Evolutionary conservation across 1,139 yeast genomes (phyloP), one percentile per base, ranked within the genome.

Genomic region (Kurtzmaniella quercitrusa): DNA sequence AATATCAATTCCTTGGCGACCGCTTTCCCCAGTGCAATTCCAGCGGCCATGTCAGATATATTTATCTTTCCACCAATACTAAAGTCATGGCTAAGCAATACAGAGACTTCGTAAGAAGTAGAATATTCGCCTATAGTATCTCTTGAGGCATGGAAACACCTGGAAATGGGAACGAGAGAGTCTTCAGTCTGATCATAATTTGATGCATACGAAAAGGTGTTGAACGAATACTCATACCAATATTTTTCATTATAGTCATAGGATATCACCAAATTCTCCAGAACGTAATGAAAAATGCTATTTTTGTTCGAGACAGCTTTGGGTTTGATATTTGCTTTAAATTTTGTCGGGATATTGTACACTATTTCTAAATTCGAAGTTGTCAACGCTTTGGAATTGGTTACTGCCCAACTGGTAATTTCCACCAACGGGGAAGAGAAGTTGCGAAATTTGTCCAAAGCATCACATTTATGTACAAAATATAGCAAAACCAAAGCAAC

Each of bases 181-280:
- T 11, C 14, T 14, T 6, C n/a, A 14, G 30, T 26, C n/a, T 9
- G 30, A 26, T 5, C 5, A 11, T 7, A 30, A n/a, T 3, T 36
- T 28, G 14, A 36, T 23, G 17, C 39, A 26, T 14, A 42, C 8
- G 19, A 17, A 14, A 20, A 14, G 14, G 38, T 32, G 11, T 33
- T n/a, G n/a, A 48, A 39, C 36, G 38, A 36, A 14, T 45, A 36
- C 22, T 40, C 34, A 33, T 42, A 47, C 64, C 64, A 60, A 9
- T 42, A 22, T 16, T 42, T 16, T 2, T 46, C 46, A 6, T 46
- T 45, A 5, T 45, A 38, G 39, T 57, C 56, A 42, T 48, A 58
- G 35, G 45, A 58, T 2, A 57, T 38, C 15, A 53, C 43, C 16
- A 47, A 30, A 18, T 49, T 43, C 1, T 49, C 40, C 3, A 48